Conservation (phyloP, 2,329 filamentous ascomycete species). For the Fusarium bactridioides region DNA sequence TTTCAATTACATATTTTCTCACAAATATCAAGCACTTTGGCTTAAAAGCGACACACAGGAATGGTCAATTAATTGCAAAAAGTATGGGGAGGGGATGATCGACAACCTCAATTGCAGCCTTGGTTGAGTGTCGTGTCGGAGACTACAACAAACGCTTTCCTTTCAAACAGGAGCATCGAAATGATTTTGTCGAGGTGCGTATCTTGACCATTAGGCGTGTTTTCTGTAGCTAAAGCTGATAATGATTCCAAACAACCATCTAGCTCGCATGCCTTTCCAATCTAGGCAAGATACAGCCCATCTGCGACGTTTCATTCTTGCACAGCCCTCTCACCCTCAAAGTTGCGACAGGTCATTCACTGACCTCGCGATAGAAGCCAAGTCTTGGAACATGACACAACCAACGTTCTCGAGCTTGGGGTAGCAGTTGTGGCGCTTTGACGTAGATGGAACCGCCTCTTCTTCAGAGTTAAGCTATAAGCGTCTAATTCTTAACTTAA, state of each 20-base stretch:
- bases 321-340: background rate
- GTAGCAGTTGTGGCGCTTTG: background rate
- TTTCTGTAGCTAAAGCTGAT: rapidly evolving
- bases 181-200: background rate
- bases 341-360: background rate
- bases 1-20: background rate
- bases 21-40: rapidly evolving
- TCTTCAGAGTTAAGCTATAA: background rate
- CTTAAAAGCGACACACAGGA: rapidly evolving
- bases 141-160: rapidly evolving
- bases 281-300: background rate
- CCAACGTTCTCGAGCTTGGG: background rate
- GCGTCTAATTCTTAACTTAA: background rate
- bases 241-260: background rate
- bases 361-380: background rate
- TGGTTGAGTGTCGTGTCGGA: rapidly evolving
- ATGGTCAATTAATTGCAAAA: background rate
- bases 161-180: rapidly evolving
- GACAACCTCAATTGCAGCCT: rapidly evolving
- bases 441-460: background rate
- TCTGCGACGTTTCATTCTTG: background rate
- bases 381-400: background rate
- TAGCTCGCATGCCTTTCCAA: background rate
- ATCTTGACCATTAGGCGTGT: no score
- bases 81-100: rapidly evolving